A percentile compares a stretch with the other conserved stretches of the same genome.
These are phyloP conservation scores for Termitomyces sp. DNA, from an alignment of 768 basidiomycete genomes.

Conservation along the genomic window DNA sequence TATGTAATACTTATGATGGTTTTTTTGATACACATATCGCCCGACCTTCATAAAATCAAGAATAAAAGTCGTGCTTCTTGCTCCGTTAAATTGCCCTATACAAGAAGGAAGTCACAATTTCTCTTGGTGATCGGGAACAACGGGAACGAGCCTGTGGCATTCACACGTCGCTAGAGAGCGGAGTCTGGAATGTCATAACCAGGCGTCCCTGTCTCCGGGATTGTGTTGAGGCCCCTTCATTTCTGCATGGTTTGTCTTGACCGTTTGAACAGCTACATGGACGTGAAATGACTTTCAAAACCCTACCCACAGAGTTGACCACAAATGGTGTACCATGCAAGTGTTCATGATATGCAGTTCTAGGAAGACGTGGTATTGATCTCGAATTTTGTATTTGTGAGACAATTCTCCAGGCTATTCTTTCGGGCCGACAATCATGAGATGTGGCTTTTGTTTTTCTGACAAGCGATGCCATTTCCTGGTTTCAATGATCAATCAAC, in stretches of 20 bases:
- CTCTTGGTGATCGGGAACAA: neutral
- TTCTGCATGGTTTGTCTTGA: neutral
- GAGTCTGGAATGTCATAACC: neutral
- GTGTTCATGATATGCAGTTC: neutral
- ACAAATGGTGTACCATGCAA: neutral
- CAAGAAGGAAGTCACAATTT: neutral
- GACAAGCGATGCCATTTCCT: neutral
- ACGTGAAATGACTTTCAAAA: neutral
- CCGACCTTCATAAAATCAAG: neutral
- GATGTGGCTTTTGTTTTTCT: neutral
- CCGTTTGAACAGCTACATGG: neutral
- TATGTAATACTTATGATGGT: neutral
- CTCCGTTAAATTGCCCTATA: neutral
- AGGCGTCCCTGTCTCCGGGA: too few species aligned
- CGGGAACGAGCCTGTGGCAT: too few species aligned
- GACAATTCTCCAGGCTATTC: neutral
- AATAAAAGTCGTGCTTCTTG: neutral
- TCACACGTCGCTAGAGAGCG: neutral
- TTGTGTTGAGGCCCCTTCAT: neutral
- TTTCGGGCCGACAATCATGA: neutral
- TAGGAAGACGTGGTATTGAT: neutral
- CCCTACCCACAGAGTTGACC: neutral
- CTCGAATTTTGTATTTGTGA: neutral
- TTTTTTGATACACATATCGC: neutral
- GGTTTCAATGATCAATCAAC: neutral